Base-by-base conservation (phyloP, 1,139 yeast species). In the Eremothecium coryli region DNA sequence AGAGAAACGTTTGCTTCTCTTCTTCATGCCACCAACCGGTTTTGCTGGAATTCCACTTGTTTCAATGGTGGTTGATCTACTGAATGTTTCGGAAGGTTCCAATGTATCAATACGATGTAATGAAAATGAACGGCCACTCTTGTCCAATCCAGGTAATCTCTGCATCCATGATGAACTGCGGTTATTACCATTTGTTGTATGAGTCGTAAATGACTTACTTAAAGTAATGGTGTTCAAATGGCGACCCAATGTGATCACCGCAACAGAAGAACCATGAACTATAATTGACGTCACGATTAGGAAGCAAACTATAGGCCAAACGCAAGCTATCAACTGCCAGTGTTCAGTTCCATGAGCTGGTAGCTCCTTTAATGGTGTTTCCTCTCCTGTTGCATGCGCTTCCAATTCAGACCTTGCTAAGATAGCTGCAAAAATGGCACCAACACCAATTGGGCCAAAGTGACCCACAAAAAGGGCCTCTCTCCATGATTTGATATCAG, bases 401-500 rank as follows among this genome's bases (percentile, higher is more conserved):
- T 85, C 95, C 31, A 90, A 66, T 45, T 82, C 90, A 12, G 76
- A 73, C 45, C 93, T 71, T 1, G 95, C 90, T 47, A 88, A 64
- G 39, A 90, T 80, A 10, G 88, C 77, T 14, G 95, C 94, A 61
- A 84, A 90, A 14, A 90, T 73, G 1, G 97, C 97, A 44, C 97
- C 97, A 8, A 90, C 98, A 37, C 98, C 98, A 54, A 90, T 85
- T 7, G 98, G 98, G 30, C 98, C 98, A 58, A 90, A 90, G 62
- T 90, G 97, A 15, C 97, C 97, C 58, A 94, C 88, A 53, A 90
- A 86, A 5, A 90, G 54, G 0, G 96, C 96, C 54, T 90, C 97
- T 59, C 95, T 73, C 96, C 97, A 88, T 23, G 90, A 76, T 48
- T 84, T 76, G 29, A 90, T 74, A 57, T 88, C 97, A 0, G 97